phyloP scores from a whole-genome alignment of 208 protist genomes.

The Strigomonas culicis region DNA sequence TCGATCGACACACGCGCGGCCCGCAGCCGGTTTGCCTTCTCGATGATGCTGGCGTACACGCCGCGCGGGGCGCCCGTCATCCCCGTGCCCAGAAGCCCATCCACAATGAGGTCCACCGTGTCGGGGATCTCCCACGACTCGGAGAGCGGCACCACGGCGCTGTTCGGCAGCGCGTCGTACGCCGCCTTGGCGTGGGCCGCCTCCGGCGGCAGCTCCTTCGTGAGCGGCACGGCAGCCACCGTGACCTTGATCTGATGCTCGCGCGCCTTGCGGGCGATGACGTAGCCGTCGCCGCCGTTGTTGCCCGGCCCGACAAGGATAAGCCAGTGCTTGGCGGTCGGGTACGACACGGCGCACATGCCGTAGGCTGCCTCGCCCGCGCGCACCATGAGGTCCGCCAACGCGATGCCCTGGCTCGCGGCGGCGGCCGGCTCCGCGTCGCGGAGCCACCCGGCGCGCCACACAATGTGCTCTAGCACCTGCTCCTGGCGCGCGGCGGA shows the following conservation, averaged over 20 bases:
- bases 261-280: slow-evolving; percentile 57
- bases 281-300: slow-evolving; percentile 86
- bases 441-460: slow-evolving; percentile 69
- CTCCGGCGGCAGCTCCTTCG: slow-evolving; percentile 52
- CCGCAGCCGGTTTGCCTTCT: slow-evolving; percentile 39
- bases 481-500: background rate
- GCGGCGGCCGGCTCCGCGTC: slow-evolving; percentile 60
- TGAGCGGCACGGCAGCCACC: slow-evolving; percentile 51
- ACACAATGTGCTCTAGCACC: slow-evolving; percentile 29
- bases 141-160: background rate
- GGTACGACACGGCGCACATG: slow-evolving; percentile 36
- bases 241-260: slow-evolving; percentile 36
- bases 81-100: slow-evolving; percentile 79
- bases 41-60: slow-evolving; percentile 61
- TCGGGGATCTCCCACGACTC: slow-evolving; percentile 14
- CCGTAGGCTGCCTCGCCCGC: slow-evolving; percentile 58
- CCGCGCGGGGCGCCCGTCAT: slow-evolving; percentile 49
- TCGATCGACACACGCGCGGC: slow-evolving; percentile 74
- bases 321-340: slow-evolving; percentile 42
- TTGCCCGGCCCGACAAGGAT: slow-evolving; percentile 81
- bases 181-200: slow-evolving; percentile 37
- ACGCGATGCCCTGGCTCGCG: slow-evolving; percentile 35
- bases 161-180: slow-evolving; percentile 17
- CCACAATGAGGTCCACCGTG: slow-evolving; percentile 68
- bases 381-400: slow-evolving; percentile 65